A percentile compares a stretch with the other conserved stretches of the same genome.
phyloP scores from a whole-genome alignment of 1,284 basidiomycete species.

The Boletus smithii region DNA sequence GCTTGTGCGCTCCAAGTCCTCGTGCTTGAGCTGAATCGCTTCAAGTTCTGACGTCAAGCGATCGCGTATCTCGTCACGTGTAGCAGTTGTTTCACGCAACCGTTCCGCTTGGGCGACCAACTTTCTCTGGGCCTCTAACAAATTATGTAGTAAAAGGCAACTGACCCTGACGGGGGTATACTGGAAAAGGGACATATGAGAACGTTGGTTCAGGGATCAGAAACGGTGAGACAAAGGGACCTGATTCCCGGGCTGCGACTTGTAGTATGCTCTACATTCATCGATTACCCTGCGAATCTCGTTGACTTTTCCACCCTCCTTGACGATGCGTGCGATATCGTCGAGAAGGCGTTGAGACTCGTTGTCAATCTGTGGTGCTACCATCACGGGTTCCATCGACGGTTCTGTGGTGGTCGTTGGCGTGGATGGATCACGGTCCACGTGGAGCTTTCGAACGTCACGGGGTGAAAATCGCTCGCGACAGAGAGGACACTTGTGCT shows the following conservation, averaged over 20 bases:
- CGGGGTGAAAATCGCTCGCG: slow-evolving; percentile 31
- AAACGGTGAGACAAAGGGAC: slow-evolving; percentile 21
- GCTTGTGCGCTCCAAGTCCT: slow-evolving; percentile 29
- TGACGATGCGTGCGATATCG: slow-evolving; percentile 38
- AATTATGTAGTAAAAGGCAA: slow-evolving; percentile 31
- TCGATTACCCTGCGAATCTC: slow-evolving; percentile 38
- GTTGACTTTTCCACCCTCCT: slow-evolving; percentile 35
- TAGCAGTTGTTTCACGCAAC: slow-evolving; percentile 21
- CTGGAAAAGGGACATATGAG: slow-evolving; percentile 15
- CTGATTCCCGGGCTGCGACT: slow-evolving; percentile 36
- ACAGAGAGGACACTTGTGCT: slow-evolving; percentile 36
- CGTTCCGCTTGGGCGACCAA: slow-evolving; percentile 27
- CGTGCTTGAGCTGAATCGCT: slow-evolving; percentile 21
- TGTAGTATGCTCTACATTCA: slow-evolving; percentile 37
- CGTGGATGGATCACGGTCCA: slow-evolving; percentile 25
- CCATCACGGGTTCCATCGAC: slow-evolving; percentile 15
- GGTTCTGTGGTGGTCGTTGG: slow-evolving; percentile 4
- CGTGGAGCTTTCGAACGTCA: slow-evolving; percentile 34
- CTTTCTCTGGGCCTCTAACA: slow-evolving; percentile 34
- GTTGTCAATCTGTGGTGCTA: slow-evolving; percentile 27
- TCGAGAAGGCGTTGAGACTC: slow-evolving; percentile 35
- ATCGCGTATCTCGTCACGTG: slow-evolving; percentile 31
- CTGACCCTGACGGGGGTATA: slow-evolving; percentile 35
- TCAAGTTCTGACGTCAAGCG: slow-evolving; percentile 31
- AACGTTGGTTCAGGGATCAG: slow-evolving; percentile 6